phyloP scores from a whole-genome alignment of 1,284 basidiomycete species.

The Irpex sp. region DNA sequence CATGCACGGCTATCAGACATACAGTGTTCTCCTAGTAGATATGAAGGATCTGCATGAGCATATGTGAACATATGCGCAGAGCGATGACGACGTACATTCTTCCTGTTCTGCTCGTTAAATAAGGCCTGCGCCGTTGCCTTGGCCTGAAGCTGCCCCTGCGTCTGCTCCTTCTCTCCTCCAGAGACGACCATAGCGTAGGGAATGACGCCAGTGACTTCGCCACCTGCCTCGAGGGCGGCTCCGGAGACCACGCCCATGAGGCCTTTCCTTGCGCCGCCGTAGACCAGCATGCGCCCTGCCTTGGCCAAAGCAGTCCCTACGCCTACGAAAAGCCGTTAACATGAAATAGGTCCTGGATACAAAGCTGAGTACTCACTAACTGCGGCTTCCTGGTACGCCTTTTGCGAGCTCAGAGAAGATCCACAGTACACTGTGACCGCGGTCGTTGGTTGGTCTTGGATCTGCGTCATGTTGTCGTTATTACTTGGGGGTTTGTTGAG shows the following conservation, averaged over 20 bases:
- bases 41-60: not conserved
- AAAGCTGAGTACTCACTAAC: constrained; percentile 42
- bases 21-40: constrained; percentile 45
- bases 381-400: constrained; percentile 65
- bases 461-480: constrained; percentile 1
- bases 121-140: constrained; percentile 21
- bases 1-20: constrained; percentile 17
- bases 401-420: constrained; percentile 59
- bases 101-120: constrained; percentile 31
- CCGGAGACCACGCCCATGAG: constrained; percentile 85
- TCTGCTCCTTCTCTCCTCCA: constrained; percentile 57
- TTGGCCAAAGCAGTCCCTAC: constrained; percentile 70
- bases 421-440: constrained; percentile 78
- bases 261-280: constrained; percentile 81
- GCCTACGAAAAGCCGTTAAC: constrained; percentile 34
- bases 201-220: constrained; percentile 77
- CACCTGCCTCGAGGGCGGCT: constrained; percentile 61
- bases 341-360: too few relatives aligned
- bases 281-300: constrained; percentile 66
- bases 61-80: not conserved
- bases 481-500: not conserved
- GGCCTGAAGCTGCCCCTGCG: constrained; percentile 18
- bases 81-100: constrained; percentile 31
- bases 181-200: constrained; percentile 69
- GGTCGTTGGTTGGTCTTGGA: constrained; percentile 5